phyloP scores from a whole-genome alignment of 148 eudicot species.

The Camellia sinensis region DNA sequence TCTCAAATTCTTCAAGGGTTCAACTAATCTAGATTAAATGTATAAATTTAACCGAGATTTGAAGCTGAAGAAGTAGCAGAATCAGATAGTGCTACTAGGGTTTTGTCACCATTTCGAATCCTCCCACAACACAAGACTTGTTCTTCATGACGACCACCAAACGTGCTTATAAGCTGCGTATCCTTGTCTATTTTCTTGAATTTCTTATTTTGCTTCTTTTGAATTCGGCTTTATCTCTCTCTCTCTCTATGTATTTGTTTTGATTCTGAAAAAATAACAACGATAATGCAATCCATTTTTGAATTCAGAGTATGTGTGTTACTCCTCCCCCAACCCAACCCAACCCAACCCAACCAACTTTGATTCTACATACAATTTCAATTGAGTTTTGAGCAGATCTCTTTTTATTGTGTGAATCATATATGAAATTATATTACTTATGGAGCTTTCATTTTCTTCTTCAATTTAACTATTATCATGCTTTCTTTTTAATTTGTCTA shows the following conservation, averaged over 20 bases:
- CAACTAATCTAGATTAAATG: not conserved
- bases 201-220: not conserved
- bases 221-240: not conserved
- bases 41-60: not conserved
- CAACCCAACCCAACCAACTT: not conserved
- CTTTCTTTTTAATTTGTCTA: not conserved
- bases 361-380: not conserved
- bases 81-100: not conserved
- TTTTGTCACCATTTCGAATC: not conserved
- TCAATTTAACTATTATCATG: too few relatives aligned
- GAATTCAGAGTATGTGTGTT: not conserved
- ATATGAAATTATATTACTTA: not conserved
- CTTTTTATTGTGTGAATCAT: not conserved
- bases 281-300: not conserved
- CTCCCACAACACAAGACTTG: not conserved
- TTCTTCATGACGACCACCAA: conserved; percentile 60
- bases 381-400: not conserved
- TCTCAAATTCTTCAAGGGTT: conserved; percentile 6
- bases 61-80: not conserved
- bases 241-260: not conserved
- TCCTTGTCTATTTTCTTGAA: conserved; percentile 40
- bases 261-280: not conserved
- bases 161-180: conserved; percentile 99
- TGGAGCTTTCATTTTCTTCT: not conserved
- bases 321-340: too few relatives aligned